Evolutionary conservation across 2,329 filamentous ascomycete genomes (phyloP).

Genomic region (Cordyceps cicadae): DNA sequence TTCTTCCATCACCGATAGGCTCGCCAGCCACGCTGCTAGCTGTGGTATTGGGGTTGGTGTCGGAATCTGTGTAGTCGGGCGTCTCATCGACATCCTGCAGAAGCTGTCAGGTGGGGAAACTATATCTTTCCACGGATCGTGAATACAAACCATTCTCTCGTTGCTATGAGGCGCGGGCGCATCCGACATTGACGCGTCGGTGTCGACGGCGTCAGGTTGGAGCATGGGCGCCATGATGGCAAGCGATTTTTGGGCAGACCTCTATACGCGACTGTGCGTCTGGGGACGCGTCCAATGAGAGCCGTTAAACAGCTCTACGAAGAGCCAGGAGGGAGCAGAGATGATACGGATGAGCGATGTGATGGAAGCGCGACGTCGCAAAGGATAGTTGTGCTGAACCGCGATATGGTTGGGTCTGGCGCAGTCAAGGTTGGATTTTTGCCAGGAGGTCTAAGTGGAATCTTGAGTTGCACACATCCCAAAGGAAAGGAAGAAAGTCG

Average conservation of each 20-base stretch:
- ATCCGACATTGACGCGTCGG: slow-evolving; percentile 57
- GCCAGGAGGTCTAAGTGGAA: slow-evolving; percentile 20
- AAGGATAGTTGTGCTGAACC: neutral
- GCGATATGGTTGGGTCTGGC: neutral
- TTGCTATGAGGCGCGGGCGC: slow-evolving; percentile 38
- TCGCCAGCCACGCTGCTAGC: slow-evolving; percentile 85
- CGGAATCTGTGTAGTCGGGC: slow-evolving; percentile 57
- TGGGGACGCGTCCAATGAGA: slow-evolving; percentile 37
- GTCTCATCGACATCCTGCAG: slow-evolving; percentile 54
- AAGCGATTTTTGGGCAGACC: slow-evolving; percentile 24
- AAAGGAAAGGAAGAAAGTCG: slow-evolving; percentile 17
- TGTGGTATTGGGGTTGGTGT: slow-evolving; percentile 59
- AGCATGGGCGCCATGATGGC: slow-evolving; percentile 47
- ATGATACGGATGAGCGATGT: neutral
- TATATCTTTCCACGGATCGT: neutral
- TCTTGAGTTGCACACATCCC: slow-evolving; percentile 25
- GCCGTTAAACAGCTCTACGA: slow-evolving; percentile 1
- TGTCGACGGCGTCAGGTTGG: slow-evolving; percentile 44
- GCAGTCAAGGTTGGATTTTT: neutral
- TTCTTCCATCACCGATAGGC: slow-evolving; percentile 64
- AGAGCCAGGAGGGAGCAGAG: neutral
- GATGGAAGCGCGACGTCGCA: slow-evolving; percentile 7
- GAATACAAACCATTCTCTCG: slow-evolving; percentile 42
- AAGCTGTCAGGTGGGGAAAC: neutral
- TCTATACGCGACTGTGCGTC: slow-evolving; percentile 45